phyloP scores from a whole-genome alignment of 805 yeast species.

The Kregervanrija fluxuum region DNA sequence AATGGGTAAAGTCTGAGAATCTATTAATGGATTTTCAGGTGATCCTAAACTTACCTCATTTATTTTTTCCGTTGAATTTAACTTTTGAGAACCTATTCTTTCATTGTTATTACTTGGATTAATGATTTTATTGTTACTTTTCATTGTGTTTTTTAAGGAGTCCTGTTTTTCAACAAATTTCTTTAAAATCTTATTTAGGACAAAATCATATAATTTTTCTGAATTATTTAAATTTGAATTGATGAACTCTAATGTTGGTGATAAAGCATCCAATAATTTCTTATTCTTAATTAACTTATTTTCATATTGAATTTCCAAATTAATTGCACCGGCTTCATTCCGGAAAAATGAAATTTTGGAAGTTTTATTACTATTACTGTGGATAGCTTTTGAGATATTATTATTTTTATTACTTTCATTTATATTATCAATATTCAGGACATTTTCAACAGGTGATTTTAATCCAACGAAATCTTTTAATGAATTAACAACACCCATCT shows the following conservation, averaged over 20 bases:
- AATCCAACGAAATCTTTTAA: slow-evolving; percentile 18
- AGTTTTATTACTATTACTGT: background rate
- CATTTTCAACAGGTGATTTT: slow-evolving; percentile 5
- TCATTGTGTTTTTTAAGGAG: slow-evolving; percentile 1
- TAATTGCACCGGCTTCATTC: slow-evolving; percentile 8
- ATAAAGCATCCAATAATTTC: slow-evolving; percentile 8
- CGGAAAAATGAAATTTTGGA: slow-evolving; percentile 5
- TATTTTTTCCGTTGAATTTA: slow-evolving; percentile 5
- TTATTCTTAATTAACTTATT: slow-evolving; percentile 8
- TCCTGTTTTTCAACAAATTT: slow-evolving; percentile 10
- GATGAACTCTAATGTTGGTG: slow-evolving; percentile 18
- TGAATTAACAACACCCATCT: slow-evolving; percentile 21
- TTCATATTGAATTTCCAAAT: slow-evolving; percentile 10
- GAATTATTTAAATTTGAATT: slow-evolving; percentile 14
- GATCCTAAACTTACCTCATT: slow-evolving; percentile 3
- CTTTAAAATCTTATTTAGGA: slow-evolving; percentile 15
- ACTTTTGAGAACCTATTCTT: background rate
- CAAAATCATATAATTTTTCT: slow-evolving; percentile 16
- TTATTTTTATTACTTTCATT: too few species aligned
- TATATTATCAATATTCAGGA: too few species aligned
- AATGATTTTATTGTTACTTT: background rate
- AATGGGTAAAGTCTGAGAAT: slow-evolving; percentile 20
- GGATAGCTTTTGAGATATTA: background rate
- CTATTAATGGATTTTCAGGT: slow-evolving; percentile 19
- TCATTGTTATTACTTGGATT: background rate